Evolutionary conservation across 441 rosid genomes (phyloP).

Genomic region (Kokia cookei): DNA sequence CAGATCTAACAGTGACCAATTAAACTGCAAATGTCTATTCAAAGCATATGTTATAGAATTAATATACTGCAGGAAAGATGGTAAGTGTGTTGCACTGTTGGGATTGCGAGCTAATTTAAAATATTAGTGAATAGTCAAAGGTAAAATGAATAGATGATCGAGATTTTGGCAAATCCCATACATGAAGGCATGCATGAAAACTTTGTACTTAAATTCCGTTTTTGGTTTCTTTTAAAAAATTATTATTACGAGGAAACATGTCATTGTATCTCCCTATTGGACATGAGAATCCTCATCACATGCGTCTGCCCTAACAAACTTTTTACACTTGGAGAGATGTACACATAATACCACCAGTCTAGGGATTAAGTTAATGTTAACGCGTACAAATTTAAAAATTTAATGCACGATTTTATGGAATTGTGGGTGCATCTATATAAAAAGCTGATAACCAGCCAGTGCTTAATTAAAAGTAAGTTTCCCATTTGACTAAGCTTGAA

Average conservation of each 20-base stretch:
- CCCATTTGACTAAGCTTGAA: background rate
- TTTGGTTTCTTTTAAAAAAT: background rate
- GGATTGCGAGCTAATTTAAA: background rate
- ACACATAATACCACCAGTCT: too few species aligned
- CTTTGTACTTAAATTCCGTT: background rate
- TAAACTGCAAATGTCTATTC: too few species aligned
- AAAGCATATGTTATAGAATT: too few species aligned
- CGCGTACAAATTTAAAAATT: too few species aligned
- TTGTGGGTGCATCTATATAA: background rate
- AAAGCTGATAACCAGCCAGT: background rate
- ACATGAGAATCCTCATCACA: constrained; percentile 12
- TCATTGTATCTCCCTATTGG: constrained; percentile 10
- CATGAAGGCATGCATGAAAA: background rate
- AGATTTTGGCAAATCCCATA: too few species aligned
- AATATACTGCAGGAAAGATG: background rate
- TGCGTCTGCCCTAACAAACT: constrained; percentile 5
- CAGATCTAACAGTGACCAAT: background rate
- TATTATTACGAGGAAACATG: background rate
- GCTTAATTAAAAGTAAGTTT: background rate
- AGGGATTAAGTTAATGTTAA: too few species aligned
- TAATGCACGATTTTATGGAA: background rate
- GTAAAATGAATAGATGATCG: too few species aligned
- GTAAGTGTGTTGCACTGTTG: background rate
- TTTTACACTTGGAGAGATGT: background rate
- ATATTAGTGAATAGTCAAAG: background rate